Evolutionary conservation across 2,329 filamentous ascomycete genomes (phyloP).

Genomic region (Verticillium longisporum): DNA sequence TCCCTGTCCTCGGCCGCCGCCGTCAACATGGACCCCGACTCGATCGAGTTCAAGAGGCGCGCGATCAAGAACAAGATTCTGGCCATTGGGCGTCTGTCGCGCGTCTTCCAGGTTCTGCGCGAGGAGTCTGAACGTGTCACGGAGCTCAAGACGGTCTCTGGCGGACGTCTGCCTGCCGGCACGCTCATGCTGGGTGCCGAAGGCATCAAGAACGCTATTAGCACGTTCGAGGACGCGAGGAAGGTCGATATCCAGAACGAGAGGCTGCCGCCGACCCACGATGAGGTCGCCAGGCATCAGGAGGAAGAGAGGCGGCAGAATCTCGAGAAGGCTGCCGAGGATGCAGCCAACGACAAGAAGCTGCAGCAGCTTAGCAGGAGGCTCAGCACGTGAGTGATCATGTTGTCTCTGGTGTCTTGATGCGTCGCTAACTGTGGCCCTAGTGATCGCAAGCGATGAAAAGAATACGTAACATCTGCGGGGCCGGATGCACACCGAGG

Average conservation of each 20-base stretch:
- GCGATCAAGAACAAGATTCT: conserved; percentile 99
- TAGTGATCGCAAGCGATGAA: conserved; percentile 3
- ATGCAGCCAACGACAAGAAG: conserved; percentile 87
- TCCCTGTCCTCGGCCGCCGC: conserved; percentile 38
- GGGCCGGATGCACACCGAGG: neutral
- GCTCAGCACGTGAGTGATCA: conserved; percentile 84
- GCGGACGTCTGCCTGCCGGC: conserved; percentile 84
- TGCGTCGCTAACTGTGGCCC: neutral
- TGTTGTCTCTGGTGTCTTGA: neutral
- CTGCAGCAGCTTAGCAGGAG: conserved; percentile 81
- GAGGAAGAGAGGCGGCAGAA: conserved; percentile 77
- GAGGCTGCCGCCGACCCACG: conserved; percentile 81
- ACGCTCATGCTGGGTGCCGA: conserved; percentile 97
- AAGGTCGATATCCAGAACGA: conserved; percentile 98
- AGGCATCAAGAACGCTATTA: conserved; percentile 97
- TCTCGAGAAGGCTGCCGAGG: conserved; percentile 75
- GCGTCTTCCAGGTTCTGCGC: conserved; percentile 95
- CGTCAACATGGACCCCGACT: conserved; percentile 63
- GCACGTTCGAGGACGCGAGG: conserved; percentile 89
- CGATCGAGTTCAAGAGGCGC: conserved; percentile 86
- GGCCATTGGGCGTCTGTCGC: conserved; percentile 90
- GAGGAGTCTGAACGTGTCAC: conserved; percentile 97
- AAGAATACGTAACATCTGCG: neutral
- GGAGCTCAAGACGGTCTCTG: conserved; percentile 93
- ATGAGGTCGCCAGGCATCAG: conserved; percentile 80